A percentile compares a stretch with the other conserved stretches of the same genome.
Evolutionary conservation across 176 grass and related monocot species (phyloP).

Genomic region (Canna indica): DNA sequence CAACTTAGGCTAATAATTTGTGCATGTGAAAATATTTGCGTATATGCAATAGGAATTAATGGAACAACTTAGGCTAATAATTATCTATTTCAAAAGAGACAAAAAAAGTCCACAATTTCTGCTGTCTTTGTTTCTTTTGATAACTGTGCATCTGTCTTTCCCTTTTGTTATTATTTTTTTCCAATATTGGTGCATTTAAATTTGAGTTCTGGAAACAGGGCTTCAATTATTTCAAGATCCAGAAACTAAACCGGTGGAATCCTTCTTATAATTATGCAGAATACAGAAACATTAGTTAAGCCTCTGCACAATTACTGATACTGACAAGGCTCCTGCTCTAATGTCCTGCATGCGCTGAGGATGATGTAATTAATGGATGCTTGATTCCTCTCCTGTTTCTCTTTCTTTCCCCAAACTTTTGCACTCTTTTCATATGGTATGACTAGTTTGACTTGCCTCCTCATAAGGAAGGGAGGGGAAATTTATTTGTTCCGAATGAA

Average conservation of each 20-base stretch:
- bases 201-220: too few relatives aligned
- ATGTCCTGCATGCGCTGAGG: neutral
- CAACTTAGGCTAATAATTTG: too few relatives aligned
- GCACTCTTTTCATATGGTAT: neutral
- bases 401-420: constrained; percentile 5
- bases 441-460: neutral
- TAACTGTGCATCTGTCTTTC: too few relatives aligned
- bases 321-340: too few relatives aligned
- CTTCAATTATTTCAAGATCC: neutral
- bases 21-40: too few relatives aligned
- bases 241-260: neutral
- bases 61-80: too few relatives aligned
- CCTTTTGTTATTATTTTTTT: neutral
- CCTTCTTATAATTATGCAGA: neutral
- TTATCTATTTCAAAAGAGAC: too few relatives aligned
- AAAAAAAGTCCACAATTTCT: too few relatives aligned
- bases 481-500: neutral
- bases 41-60: too few relatives aligned
- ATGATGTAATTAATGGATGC: neutral
- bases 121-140: neutral
- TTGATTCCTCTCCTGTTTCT: neutral
- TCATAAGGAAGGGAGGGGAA: neutral
- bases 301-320: too few relatives aligned
- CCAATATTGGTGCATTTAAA: too few relatives aligned
- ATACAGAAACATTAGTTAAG: neutral